phyloP scores from a whole-genome alignment of 2,329 filamentous ascomycete species.

The Aspergillus fumigatiaffinis region DNA sequence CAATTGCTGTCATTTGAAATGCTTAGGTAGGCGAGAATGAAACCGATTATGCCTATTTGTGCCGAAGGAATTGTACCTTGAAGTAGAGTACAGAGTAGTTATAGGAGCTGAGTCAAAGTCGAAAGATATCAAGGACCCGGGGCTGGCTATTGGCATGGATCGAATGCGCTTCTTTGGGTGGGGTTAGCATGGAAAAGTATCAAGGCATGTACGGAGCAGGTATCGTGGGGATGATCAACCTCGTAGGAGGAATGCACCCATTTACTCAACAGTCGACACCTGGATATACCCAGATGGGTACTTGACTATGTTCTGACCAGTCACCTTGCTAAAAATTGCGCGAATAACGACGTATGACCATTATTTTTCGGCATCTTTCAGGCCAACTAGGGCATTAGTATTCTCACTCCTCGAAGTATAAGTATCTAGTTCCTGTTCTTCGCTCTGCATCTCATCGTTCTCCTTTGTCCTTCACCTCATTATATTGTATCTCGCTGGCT shows the following conservation, averaged over 20 bases:
- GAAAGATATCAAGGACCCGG: not conserved
- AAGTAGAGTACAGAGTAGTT: not conserved
- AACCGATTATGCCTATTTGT: not conserved
- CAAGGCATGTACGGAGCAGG: no score
- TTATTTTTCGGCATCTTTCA: not conserved
- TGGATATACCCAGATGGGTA: not conserved
- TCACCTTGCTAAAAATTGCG: not conserved
- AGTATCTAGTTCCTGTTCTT: not conserved
- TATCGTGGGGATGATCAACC: not conserved
- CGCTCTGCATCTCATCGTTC: not conserved
- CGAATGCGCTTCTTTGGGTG: not conserved
- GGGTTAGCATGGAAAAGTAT: not conserved
- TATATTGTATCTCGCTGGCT: not conserved
- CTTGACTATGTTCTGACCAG: not conserved
- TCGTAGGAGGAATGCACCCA: not conserved
- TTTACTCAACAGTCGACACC: not conserved
- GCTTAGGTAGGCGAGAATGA: not conserved
- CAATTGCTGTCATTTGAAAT: not conserved
- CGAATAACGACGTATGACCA: not conserved
- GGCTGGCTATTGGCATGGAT: not conserved
- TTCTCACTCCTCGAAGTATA: not conserved
- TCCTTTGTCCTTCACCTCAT: not conserved
- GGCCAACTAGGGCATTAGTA: not conserved
- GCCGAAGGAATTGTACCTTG: not conserved
- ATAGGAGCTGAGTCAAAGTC: not conserved